These are phyloP conservation scores for Conoideocrella luteorostrata DNA, from an alignment of 2,329 filamentous ascomycete genomes.

Conservation along the genomic window DNA sequence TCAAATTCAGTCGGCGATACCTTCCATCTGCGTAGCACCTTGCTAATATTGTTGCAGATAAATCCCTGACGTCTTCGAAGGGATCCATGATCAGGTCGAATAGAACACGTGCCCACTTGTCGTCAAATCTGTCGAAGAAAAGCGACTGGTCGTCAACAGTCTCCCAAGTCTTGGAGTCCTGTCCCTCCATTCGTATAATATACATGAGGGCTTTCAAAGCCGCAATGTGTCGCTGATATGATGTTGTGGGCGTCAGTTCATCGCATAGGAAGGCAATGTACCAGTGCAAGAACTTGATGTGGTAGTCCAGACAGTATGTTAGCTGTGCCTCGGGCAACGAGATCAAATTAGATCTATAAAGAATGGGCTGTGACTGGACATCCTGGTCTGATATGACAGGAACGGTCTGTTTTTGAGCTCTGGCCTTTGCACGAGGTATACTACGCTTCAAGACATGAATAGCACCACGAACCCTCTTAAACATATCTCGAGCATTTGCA, in stretches of 20 bases:
- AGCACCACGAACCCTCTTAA: conserved; percentile 66
- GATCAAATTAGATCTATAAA: conserved; percentile 34
- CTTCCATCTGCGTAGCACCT: conserved; percentile 38
- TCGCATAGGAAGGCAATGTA: conserved; percentile 65
- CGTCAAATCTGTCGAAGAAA: conserved; percentile 38
- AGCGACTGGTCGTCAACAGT: conserved; percentile 31
- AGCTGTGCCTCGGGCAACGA: conserved; percentile 31
- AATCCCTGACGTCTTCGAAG: conserved; percentile 81
- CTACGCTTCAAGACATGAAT: conserved; percentile 49
- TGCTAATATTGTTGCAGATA: conserved; percentile 43
- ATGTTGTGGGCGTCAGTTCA: conserved; percentile 73
- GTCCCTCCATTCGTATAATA: conserved; percentile 64
- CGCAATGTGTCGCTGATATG: conserved; percentile 84
- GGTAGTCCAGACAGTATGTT: conserved; percentile 37
- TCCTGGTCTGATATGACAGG: conserved; percentile 2
- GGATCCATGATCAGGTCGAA: conserved; percentile 80
- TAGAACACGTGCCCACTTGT: conserved; percentile 54
- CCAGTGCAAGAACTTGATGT: conserved; percentile 63
- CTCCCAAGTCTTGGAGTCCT: conserved; percentile 36
- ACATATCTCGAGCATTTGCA: conserved; percentile 66
- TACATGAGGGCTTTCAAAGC: conserved; percentile 65
- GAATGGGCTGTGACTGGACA: conserved; percentile 20
- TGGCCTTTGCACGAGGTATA: conserved; percentile 29
- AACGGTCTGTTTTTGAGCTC: conserved; percentile 26
- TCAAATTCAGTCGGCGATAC: conserved; percentile 21